Percentiles rank a stretch among this genome's conserved stretches.
These are phyloP conservation scores for Akanthomyces uredinophilus DNA, from an alignment of 2,329 filamentous ascomycete species.

Conservation along the genomic window DNA sequence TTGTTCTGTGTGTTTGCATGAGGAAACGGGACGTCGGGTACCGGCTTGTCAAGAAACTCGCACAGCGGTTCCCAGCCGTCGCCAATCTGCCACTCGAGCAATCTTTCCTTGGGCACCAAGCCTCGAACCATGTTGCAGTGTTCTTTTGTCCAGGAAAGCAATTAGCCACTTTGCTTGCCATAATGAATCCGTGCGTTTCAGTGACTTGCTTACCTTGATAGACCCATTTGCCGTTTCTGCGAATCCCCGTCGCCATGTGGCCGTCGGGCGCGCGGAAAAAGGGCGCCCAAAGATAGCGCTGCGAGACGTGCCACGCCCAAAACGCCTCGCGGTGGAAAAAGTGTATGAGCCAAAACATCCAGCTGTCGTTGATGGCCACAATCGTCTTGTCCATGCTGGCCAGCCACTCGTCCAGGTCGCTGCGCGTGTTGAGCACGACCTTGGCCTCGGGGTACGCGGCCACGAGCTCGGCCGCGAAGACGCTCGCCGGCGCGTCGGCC, in stretches of 20 bases:
- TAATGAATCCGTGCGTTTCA: too few relatives aligned
- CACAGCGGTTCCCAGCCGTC: slow-evolving; percentile 32
- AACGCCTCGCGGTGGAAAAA: too few relatives aligned
- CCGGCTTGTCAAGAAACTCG: slow-evolving; percentile 26
- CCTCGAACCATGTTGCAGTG: slow-evolving; percentile 30
- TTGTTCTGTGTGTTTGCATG: slow-evolving; percentile 3
- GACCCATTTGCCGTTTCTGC: too few relatives aligned
- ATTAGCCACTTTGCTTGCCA: slow-evolving; percentile 21
- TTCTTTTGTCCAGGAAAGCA: slow-evolving; percentile 17
- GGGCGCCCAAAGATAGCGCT: too few relatives aligned
- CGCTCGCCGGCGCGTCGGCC: slow-evolving; percentile 35
- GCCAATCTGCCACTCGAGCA: slow-evolving; percentile 26
- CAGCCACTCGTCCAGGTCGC: slow-evolving; percentile 37
- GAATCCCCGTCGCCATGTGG: too few relatives aligned
- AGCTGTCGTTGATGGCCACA: too few relatives aligned
- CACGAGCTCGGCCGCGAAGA: slow-evolving; percentile 40
- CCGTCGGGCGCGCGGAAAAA: too few relatives aligned
- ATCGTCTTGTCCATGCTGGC: too few relatives aligned
- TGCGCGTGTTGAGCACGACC: slow-evolving; percentile 37
- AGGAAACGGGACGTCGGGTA: slow-evolving; percentile 21
- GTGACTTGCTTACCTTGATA: too few relatives aligned
- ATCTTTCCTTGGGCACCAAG: slow-evolving; percentile 19
- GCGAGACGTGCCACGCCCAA: too few relatives aligned
- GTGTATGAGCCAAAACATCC: too few relatives aligned
- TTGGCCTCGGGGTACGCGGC: slow-evolving; percentile 44